These are phyloP conservation scores for Pseudogymnoascus sp. DNA, from an alignment of 2,329 filamentous ascomycete genomes.

Conservation along the genomic window DNA sequence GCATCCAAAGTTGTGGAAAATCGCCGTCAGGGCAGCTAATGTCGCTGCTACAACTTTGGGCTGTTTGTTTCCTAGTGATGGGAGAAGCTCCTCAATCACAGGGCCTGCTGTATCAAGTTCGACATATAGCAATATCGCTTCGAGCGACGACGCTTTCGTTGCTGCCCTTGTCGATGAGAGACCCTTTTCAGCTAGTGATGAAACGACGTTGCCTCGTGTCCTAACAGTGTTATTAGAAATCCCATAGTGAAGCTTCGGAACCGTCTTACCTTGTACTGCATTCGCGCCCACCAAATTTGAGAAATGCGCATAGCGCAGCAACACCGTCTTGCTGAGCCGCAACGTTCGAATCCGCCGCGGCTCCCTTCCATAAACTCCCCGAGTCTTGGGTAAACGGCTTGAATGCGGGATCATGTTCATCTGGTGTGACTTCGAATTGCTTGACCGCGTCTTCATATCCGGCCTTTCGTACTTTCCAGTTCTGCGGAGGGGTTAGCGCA, in stretches of 20 bases:
- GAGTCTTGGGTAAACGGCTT: conserved; percentile 80
- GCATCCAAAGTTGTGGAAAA: conserved; percentile 91
- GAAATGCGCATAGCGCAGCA: conserved; percentile 76
- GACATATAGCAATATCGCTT: conserved; percentile 79
- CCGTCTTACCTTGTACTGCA: conserved; percentile 55
- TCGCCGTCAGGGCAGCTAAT: conserved; percentile 66
- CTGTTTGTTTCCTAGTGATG: conserved; percentile 75
- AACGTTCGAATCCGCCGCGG: conserved; percentile 89
- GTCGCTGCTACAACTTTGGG: conserved; percentile 78
- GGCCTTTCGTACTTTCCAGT: conserved; percentile 94
- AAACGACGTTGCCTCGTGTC: conserved; percentile 66
- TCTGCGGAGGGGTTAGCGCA: conserved; percentile 35
- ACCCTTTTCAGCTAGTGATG: conserved; percentile 82
- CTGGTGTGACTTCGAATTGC: conserved; percentile 73
- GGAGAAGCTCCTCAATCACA: conserved; percentile 82
- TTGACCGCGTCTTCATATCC: conserved; percentile 90
- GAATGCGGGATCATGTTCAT: conserved; percentile 80
- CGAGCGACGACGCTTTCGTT: conserved; percentile 77
- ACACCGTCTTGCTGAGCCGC: conserved; percentile 93
- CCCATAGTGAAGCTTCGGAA: not conserved
- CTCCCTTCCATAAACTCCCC: conserved; percentile 73
- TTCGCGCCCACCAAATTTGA: conserved; percentile 80
- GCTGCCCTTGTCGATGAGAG: conserved; percentile 78
- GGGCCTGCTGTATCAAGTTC: conserved; percentile 81
- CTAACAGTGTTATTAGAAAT: conserved; percentile 30